Evolutionary conservation across 2,329 filamentous ascomycete genomes (phyloP), one percentile per base, ranked within the genome.

Genomic region (Penicillium sp.): DNA sequence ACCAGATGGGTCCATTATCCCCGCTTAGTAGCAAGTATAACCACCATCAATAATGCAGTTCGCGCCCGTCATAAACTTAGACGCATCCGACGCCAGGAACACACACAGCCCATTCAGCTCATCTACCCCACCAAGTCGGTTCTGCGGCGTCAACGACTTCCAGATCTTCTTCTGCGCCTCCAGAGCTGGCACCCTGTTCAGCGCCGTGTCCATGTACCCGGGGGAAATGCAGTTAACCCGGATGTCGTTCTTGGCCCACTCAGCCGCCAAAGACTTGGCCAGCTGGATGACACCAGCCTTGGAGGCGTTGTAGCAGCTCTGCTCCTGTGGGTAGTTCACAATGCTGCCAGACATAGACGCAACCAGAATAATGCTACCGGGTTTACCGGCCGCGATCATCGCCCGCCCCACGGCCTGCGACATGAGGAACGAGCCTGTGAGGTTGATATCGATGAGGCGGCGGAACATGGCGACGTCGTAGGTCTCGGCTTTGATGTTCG

Each of bases 51-150:
- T 83, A 62, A 89, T 77, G 60, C 92, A 81, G 73, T 91, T 87
- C 13, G 83, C 80, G 0, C 85, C 90, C 7, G 90, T 94, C 18
- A 88, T 91, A 76, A 90, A 94, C 51, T 87, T 89, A 11, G 87
- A 85, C 5, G 90, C 90, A 73, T 94, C 90, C n/a, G 86, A 89
- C 24, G 89, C 88, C 55, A 94, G 80, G 76, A 91, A 93, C 50
- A 94, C 74, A 74, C 89, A 95, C 13, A 87, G 87, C 18, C 89
- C 91, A 78, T 92, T 92, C 66, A 94, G 82, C 79, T 95, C 90
- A 59, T 85, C 83, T 2, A 84, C 79, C 66, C 87, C 81, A 10
- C 88, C 90, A 69, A 91, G 87, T 63, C 90, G 68, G 79, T 85
- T 88, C 85, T 92, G 88, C 3, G 89, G 89, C 40, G 87, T 92